Evolutionary conservation across 106 monocot genomes (phyloP).

Genomic region (Acanthochlamys bracteata): DNA sequence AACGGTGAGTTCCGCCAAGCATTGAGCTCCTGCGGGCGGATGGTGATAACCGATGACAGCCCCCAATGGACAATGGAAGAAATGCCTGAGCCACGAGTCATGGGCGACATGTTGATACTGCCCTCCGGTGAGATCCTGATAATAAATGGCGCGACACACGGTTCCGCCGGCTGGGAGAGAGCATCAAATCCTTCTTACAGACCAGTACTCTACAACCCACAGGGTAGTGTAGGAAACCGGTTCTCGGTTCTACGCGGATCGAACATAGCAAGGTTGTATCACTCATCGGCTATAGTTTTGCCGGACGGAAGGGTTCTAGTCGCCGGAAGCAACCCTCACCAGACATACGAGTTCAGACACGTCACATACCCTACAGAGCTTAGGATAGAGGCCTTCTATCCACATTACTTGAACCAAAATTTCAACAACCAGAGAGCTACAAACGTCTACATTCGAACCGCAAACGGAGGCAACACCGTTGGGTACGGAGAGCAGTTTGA

Average conservation of each 20-base stretch:
- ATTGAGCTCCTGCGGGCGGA: constrained; percentile 30
- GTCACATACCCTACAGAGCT: constrained; percentile 43
- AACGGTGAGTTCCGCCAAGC: constrained; percentile 11
- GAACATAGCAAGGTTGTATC: constrained; percentile 40
- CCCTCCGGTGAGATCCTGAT: constrained; percentile 46
- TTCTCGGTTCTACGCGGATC: constrained; percentile 24
- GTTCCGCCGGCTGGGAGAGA: constrained; percentile 41
- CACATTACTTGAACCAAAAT: constrained; percentile 23
- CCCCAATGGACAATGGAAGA: constrained; percentile 46
- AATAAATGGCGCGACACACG: constrained; percentile 42
- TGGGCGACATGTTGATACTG: constrained; percentile 59
- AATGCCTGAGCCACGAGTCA: constrained; percentile 45
- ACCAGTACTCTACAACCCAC: constrained; percentile 37
- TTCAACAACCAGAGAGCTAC: constrained; percentile 16
- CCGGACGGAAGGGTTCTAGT: constrained; percentile 44
- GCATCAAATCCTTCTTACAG: constrained; percentile 17
- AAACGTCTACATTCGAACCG: constrained; percentile 8
- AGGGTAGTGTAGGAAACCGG: neutral
- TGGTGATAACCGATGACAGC: constrained; percentile 30
- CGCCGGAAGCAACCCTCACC: constrained; percentile 48
- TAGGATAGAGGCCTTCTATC: constrained; percentile 46
- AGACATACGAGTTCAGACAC: constrained; percentile 21
- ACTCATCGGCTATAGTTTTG: constrained; percentile 36
- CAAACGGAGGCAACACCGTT: constrained; percentile 1
- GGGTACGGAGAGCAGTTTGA: constrained; percentile 30